phyloP scores from a whole-genome alignment of 75 land plant genomes.

The Sequoiadendron giganteum region DNA sequence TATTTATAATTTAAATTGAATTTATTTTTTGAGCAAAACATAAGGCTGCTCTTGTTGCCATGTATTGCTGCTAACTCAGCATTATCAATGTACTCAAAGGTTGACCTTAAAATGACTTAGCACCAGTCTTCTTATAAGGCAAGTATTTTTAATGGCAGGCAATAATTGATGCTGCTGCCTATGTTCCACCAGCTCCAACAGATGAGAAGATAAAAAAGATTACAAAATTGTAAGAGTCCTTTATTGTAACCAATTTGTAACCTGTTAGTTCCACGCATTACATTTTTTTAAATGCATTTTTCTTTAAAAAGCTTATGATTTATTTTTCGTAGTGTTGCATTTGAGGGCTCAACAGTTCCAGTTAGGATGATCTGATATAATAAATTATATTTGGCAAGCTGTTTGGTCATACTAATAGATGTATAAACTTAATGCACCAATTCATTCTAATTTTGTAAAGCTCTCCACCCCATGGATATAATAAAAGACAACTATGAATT shows the following conservation, averaged over 20 bases:
- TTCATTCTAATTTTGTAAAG: background rate
- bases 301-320: background rate
- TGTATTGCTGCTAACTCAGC: background rate
- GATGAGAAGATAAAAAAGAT: slow-evolving; percentile 89
- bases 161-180: slow-evolving; percentile 93
- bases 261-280: background rate
- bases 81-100: background rate
- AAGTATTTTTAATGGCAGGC: slow-evolving; percentile 38
- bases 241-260: background rate
- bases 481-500: background rate
- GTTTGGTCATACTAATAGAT: background rate
- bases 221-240: slow-evolving; percentile 59
- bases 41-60: background rate
- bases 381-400: background rate
- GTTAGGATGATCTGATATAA: background rate
- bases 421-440: background rate
- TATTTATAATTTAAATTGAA: background rate
- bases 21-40: background rate
- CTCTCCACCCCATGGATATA: background rate
- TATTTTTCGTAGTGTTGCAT: background rate
- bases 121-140: background rate
- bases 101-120: background rate
- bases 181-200: slow-evolving; percentile 97
- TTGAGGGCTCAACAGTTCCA: background rate
- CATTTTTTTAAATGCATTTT: background rate